A percentile compares a stretch with the other conserved stretches of the same genome.
Evolutionary conservation across 2,329 filamentous ascomycete genomes (phyloP).

Genomic region (Diaporthe ampelina): DNA sequence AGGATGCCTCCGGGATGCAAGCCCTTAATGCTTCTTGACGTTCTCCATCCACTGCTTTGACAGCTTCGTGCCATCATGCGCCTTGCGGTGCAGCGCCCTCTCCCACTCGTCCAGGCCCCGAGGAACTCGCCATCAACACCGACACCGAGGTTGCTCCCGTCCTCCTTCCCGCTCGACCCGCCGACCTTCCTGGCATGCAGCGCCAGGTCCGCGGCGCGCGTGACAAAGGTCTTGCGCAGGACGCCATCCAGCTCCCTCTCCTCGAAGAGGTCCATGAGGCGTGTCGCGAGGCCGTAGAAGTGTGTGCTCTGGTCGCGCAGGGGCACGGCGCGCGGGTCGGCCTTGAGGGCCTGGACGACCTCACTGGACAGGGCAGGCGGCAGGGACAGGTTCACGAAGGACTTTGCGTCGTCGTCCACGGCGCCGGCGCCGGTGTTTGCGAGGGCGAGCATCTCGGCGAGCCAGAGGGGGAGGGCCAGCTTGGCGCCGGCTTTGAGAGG

Average conservation of each 20-base stretch:
- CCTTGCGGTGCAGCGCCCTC: conserved; percentile 79
- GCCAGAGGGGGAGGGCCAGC: conserved; percentile 90
- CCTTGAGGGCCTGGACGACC: conserved; percentile 90
- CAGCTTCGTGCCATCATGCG: conserved; percentile 80
- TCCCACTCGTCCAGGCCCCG: conserved; percentile 92
- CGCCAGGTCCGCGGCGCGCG: conserved; percentile 84
- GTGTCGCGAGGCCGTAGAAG: conserved; percentile 88
- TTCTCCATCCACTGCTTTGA: conserved; percentile 79
- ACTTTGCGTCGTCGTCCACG: conserved; percentile 58
- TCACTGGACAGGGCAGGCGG: conserved; percentile 82
- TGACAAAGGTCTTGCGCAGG: conserved; percentile 83
- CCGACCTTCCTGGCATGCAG: conserved; percentile 90
- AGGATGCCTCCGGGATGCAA: background rate
- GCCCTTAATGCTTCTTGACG: conserved; percentile 59
- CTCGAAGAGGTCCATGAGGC: conserved; percentile 92
- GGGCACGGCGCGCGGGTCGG: conserved; percentile 88
- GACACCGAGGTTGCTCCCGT: conserved; percentile 71
- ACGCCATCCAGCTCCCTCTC: conserved; percentile 83
- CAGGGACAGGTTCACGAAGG: conserved; percentile 84
- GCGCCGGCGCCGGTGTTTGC: conserved; percentile 60
- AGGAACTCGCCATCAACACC: conserved; percentile 83
- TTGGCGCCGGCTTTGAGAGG: conserved; percentile 85
- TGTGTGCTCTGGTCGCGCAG: conserved; percentile 86
- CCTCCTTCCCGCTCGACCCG: conserved; percentile 76
- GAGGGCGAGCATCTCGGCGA: conserved; percentile 92